Conservation (phyloP, 2,329 filamentous ascomycete genomes). For the Alternaria dauci region DNA sequence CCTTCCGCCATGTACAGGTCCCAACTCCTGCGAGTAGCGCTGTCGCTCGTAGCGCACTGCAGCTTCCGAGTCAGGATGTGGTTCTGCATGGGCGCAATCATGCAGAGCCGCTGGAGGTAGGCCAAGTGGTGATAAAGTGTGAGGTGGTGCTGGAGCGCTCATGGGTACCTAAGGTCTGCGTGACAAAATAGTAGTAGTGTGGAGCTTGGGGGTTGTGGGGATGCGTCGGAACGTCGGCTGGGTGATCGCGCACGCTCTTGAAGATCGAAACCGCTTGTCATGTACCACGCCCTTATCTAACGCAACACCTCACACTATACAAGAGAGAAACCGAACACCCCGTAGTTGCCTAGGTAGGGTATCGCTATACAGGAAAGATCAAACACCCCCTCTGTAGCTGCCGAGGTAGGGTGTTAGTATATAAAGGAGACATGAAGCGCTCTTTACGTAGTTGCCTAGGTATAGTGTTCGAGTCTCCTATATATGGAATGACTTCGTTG, state of each 20-base stretch:
- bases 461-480: no score
- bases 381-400: no score
- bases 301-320: not conserved
- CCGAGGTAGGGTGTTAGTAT: no score
- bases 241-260: not conserved
- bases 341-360: no score
- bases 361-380: no score
- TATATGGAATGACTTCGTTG: no score
- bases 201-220: not conserved
- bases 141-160: slow-evolving; percentile 18
- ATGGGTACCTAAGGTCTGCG: slow-evolving; percentile 3
- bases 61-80: slow-evolving; percentile 32
- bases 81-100: slow-evolving; percentile 5
- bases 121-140: slow-evolving; percentile 14
- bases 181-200: not conserved
- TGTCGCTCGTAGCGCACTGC: slow-evolving; percentile 27
- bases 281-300: not conserved
- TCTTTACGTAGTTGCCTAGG: no score
- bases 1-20: slow-evolving; percentile 1
- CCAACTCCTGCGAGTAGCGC: slow-evolving; percentile 28
- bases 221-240: not conserved
- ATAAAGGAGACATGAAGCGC: no score
- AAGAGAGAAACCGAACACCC: no score
- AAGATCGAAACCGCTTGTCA: not conserved
- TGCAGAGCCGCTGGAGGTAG: slow-evolving; percentile 24